A percentile compares a stretch with the other conserved stretches of the same genome.
phyloP scores from a whole-genome alignment of 352 stramenopile species.

The Phytopythium kandeliae region DNA sequence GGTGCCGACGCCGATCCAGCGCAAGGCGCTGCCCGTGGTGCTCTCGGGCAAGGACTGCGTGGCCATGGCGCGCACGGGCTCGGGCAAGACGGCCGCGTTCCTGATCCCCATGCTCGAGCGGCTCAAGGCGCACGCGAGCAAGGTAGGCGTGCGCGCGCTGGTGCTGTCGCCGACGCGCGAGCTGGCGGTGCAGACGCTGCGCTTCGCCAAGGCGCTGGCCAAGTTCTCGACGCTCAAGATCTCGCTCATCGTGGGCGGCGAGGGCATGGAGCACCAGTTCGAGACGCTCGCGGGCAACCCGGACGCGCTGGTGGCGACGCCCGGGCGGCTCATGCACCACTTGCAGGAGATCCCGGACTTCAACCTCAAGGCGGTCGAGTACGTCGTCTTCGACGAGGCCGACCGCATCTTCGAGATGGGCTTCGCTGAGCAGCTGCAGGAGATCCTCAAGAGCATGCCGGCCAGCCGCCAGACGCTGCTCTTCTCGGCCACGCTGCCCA shows the following conservation, averaged over 20 bases:
- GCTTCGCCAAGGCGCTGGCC: constrained; percentile 84
- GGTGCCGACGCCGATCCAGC: constrained; percentile 98
- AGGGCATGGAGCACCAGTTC: constrained; percentile 99
- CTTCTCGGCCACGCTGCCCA: constrained; percentile 97
- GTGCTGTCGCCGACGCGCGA: constrained; percentile 97
- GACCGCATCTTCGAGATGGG: constrained; percentile 99
- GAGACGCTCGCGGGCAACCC: constrained; percentile 91
- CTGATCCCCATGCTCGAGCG: constrained; percentile 98
- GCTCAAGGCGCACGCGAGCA: constrained; percentile 90
- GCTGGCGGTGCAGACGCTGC: constrained; percentile 97
- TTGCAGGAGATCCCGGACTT: constrained; percentile 94
- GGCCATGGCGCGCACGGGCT: constrained; percentile 97
- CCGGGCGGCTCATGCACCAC: constrained; percentile 92
- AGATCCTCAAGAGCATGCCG: constrained; percentile 92
- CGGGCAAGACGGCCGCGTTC: constrained; percentile 98
- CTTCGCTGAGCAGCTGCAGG: constrained; percentile 96
- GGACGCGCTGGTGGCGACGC: constrained; percentile 94
- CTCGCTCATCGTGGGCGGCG: constrained; percentile 94
- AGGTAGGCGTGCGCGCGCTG: constrained; percentile 83
- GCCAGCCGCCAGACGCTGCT: constrained; percentile 86
- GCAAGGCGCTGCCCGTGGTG: constrained; percentile 96
- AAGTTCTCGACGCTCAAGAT: constrained; percentile 92
- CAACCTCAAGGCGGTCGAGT: constrained; percentile 89
- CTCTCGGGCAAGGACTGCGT: constrained; percentile 96
- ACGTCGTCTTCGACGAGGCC: constrained; percentile 98